phyloP scores from a whole-genome alignment of 2,329 filamentous ascomycete genomes.

The Neurospora sp. region DNA sequence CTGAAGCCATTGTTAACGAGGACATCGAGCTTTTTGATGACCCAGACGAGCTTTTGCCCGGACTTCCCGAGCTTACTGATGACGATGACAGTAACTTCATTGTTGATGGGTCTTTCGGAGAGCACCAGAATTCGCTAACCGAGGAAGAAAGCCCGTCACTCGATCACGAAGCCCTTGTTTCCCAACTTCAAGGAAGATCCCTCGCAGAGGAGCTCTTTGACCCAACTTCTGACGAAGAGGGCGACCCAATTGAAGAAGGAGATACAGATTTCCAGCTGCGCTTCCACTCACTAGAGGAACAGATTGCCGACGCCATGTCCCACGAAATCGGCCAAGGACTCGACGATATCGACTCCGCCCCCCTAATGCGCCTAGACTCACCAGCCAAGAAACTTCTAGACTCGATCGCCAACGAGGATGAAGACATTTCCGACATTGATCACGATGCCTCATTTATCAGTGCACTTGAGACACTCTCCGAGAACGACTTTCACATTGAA shows the following conservation, averaged over 20 bases:
- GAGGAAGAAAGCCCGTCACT: background rate
- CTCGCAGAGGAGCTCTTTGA: background rate
- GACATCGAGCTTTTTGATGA: background rate
- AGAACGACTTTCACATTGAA: background rate
- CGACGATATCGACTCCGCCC: background rate
- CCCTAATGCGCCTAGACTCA: background rate
- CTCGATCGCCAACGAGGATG: background rate
- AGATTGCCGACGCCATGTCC: background rate
- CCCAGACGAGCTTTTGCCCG: background rate
- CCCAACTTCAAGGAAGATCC: background rate
- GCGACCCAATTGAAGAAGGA: background rate
- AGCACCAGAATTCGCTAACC: background rate
- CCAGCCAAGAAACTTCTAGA: background rate
- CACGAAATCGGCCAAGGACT: background rate
- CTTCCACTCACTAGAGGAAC: background rate
- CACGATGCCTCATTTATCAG: background rate
- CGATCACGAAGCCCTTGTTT: background rate
- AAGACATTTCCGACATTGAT: background rate
- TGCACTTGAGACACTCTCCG: background rate
- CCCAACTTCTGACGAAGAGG: background rate
- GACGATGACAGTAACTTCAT: background rate
- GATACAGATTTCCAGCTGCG: background rate
- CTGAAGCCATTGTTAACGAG: background rate
- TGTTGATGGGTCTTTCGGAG: background rate
- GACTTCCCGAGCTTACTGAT: background rate